Conservation (phyloP, 345 rosid genomes). For the Noccaea caerulescens region DNA sequence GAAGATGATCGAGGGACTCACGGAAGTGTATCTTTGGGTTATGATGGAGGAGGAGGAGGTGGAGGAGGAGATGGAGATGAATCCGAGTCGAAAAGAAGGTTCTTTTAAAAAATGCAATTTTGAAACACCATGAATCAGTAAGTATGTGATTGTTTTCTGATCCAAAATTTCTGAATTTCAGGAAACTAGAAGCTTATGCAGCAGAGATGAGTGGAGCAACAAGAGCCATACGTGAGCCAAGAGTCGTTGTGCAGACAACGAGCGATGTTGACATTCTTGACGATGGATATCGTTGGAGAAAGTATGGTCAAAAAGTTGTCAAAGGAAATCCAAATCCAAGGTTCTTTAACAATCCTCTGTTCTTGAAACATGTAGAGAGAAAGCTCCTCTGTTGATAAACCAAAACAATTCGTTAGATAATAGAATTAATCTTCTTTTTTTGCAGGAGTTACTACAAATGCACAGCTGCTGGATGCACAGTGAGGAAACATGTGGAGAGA, state of each 20-base stretch:
- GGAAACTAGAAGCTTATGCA: constrained; percentile 81
- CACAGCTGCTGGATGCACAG: constrained; percentile 88
- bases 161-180: constrained; percentile 29
- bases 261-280: constrained; percentile 97
- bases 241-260: constrained; percentile 98
- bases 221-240: constrained; percentile 91
- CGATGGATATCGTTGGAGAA: constrained; percentile 98
- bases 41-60: constrained; percentile 60
- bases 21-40: constrained; percentile 65
- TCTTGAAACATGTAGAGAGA: too few species aligned
- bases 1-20: constrained; percentile 84
- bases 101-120: too few species aligned
- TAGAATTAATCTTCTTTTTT: neutral
- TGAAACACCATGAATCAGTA: constrained; percentile 1
- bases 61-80: constrained; percentile 67
- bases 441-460: constrained; percentile 98
- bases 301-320: constrained; percentile 98
- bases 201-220: constrained; percentile 93
- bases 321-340: constrained; percentile 99
- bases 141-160: constrained; percentile 18
- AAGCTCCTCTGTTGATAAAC: too few species aligned
- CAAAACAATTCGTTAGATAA: too few species aligned
- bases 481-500: constrained; percentile 97
- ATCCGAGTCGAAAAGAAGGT: constrained; percentile 95
- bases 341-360: constrained; percentile 43